Percentiles rank a stretch among this genome's conserved stretches.
These are phyloP conservation scores for Anthracocystis panici-leucophaei DNA, from an alignment of 1,284 basidiomycete species.

Conservation along the genomic window DNA sequence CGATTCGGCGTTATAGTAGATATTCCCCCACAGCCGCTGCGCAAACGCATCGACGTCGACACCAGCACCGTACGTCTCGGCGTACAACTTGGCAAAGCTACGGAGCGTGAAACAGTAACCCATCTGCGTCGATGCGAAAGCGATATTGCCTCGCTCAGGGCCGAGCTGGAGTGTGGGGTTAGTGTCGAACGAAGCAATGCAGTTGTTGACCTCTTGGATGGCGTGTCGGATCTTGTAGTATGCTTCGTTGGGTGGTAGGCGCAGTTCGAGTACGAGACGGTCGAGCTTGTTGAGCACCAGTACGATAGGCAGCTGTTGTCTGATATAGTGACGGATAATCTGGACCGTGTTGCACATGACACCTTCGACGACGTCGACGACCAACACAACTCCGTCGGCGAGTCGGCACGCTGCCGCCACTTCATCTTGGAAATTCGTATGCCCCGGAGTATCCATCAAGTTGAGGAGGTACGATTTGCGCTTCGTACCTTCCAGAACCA, in stretches of 20 bases:
- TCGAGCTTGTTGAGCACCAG: slow-evolving; percentile 98
- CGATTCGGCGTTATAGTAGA: slow-evolving; percentile 85
- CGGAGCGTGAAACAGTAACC: slow-evolving; percentile 95
- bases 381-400: slow-evolving; percentile 91
- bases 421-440: slow-evolving; percentile 95
- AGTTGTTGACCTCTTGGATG: slow-evolving; percentile 95
- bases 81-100: slow-evolving; percentile 96
- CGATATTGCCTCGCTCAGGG: slow-evolving; percentile 95
- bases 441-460: slow-evolving; percentile 96
- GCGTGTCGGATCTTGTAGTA: slow-evolving; percentile 99
- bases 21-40: slow-evolving; percentile 95
- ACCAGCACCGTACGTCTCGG: slow-evolving; percentile 79
- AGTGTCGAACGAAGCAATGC: slow-evolving; percentile 81
- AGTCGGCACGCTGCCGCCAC: slow-evolving; percentile 87
- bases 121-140: slow-evolving; percentile 96
- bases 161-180: slow-evolving; percentile 87
- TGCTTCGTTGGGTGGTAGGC: slow-evolving; percentile 93
- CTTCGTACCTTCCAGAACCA: slow-evolving; percentile 85
- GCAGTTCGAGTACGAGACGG: slow-evolving; percentile 92
- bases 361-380: slow-evolving; percentile 71
- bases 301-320: slow-evolving; percentile 82
- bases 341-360: slow-evolving; percentile 65
- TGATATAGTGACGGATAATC: slow-evolving; percentile 61
- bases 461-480: slow-evolving; percentile 95
- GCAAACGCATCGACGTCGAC: slow-evolving; percentile 76